Percentiles rank a stretch among this genome's conserved stretches.
phyloP scores from a whole-genome alignment of 2,329 filamentous ascomycete species.

The Paradendryphiella salina region DNA sequence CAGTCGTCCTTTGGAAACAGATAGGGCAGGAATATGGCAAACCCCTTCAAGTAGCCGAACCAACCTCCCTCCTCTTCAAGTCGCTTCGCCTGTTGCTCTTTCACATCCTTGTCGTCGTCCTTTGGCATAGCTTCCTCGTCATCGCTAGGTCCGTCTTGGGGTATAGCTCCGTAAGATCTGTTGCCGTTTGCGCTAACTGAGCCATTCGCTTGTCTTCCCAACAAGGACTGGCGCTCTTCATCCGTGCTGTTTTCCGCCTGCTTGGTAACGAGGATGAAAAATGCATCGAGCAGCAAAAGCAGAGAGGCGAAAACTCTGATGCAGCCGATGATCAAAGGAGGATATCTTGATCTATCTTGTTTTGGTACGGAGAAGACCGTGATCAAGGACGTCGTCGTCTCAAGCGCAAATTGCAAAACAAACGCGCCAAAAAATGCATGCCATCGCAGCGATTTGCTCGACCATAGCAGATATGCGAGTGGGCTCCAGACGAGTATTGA shows the following conservation, averaged over 20 bases:
- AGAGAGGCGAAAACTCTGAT: constrained; percentile 31
- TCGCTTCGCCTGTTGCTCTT: constrained; percentile 59
- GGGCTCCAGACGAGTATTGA: constrained; percentile 42
- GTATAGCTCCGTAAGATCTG: constrained; percentile 41
- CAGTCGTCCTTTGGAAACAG: constrained; percentile 73
- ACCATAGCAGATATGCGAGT: constrained; percentile 30
- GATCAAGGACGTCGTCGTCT: constrained; percentile 36
- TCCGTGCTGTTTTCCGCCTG: constrained; percentile 49
- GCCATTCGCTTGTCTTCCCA: constrained; percentile 51
- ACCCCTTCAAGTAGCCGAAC: constrained; percentile 75
- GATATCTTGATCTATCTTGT: constrained; percentile 20
- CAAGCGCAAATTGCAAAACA: constrained; percentile 38
- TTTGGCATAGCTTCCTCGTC: constrained; percentile 55
- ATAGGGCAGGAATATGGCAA: constrained; percentile 74
- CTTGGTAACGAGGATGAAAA: constrained; percentile 34
- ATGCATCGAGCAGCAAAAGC: constrained; percentile 33
- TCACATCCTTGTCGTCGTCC: constrained; percentile 60
- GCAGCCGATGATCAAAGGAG: constrained; percentile 30
- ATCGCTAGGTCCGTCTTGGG: constrained; percentile 17
- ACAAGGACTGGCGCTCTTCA: constrained; percentile 62
- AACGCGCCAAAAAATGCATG: constrained; percentile 43
- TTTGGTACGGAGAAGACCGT: constrained; percentile 23
- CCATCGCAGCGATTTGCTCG: constrained; percentile 34
- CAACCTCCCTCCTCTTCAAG: constrained; percentile 76
- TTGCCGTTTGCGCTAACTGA: constrained; percentile 46